A percentile compares a stretch with the other conserved stretches of the same genome.
phyloP scores from a whole-genome alignment of 768 basidiomycete species.

The Amanita molliuscula region DNA sequence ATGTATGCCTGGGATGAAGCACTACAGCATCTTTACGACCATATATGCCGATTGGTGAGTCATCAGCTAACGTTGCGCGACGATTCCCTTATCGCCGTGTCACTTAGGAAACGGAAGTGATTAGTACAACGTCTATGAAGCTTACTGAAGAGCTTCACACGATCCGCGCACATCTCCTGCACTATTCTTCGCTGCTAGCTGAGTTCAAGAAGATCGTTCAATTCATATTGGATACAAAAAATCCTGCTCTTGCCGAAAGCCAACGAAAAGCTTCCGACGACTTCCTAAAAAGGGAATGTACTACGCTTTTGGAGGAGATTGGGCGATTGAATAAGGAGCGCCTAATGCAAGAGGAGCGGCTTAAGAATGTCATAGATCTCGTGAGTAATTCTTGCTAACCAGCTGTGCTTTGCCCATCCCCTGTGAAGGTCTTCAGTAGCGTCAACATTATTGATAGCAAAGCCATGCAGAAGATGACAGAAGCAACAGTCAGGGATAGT shows the following conservation, averaged over 20 bases:
- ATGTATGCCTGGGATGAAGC: slow-evolving; percentile 56
- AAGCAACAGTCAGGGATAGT: slow-evolving; percentile 26
- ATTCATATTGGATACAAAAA: slow-evolving; percentile 38
- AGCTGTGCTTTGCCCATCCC: not conserved
- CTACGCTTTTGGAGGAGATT: slow-evolving; percentile 37
- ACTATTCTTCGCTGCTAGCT: slow-evolving; percentile 43
- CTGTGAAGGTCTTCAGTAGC: slow-evolving; percentile 30
- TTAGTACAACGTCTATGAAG: slow-evolving; percentile 27
- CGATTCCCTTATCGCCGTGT: not conserved
- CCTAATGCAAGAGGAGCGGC: slow-evolving; percentile 29
- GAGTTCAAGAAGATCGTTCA: slow-evolving; percentile 42
- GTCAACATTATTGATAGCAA: slow-evolving; percentile 38
- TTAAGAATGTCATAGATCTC: slow-evolving; percentile 42
- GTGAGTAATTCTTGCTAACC: slow-evolving; percentile 12
- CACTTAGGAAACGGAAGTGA: slow-evolving; percentile 37
- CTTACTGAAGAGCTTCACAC: slow-evolving; percentile 47
- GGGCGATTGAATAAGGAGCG: slow-evolving; percentile 31
- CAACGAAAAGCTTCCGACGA: slow-evolving; percentile 18
- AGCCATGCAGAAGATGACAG: slow-evolving; percentile 29
- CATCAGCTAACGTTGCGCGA: not conserved
- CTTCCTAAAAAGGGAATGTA: slow-evolving; percentile 34
- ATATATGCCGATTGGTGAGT: slow-evolving; percentile 39
- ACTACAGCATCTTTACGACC: slow-evolving; percentile 38
- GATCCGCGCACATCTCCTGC: slow-evolving; percentile 49
- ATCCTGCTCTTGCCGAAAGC: slow-evolving; percentile 37